Base-by-base conservation (phyloP, 768 basidiomycete species). In the Leucocoprinus birnbaumii region DNA sequence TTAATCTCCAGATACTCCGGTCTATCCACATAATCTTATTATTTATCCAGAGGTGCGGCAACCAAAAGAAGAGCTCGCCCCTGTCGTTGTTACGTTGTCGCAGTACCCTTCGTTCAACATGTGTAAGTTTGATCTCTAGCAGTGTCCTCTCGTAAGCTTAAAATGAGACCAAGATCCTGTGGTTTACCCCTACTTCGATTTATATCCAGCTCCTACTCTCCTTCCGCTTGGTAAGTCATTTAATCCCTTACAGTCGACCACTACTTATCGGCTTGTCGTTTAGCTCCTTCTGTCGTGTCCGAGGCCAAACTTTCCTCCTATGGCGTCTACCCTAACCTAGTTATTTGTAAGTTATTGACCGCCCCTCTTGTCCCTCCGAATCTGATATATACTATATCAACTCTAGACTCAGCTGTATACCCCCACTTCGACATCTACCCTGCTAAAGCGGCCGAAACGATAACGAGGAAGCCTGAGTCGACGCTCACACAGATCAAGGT, bases 11-110 rank as follows among this genome's bases (percentile, higher is more conserved):
- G 59, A 61, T 50, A 46, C 34, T 37, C 43, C 56, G 9, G 58
- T 59, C 4, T 61, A 64, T 37, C 61, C 59, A 8, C 42, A 52
- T 45, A 55, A 57, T 25, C 27, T 60, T 16, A 42, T 14, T 10
- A 58, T 60, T 43, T 57, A 60, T 27, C 56, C 59, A 19, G 38
- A 35, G 11, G 31, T 51, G 24, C 25, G 34, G 6, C n/a, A 7
- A 18, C 22, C 34, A 1, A 26, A 24, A 16, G 41, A 49, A 16
- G 31, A n/a, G 10, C 8, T 16, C 40, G 22, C 22, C 3, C 27
- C 41, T 16, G 8, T 38, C 21, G 25, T 45, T 18, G 48, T 45
- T 26, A 27, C 44, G 5, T 11, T 34, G 8, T 49, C 40, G 13
- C 47, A 49, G 24, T 35, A 49, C 21, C 54, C 54, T 43, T 21